Conservation (phyloP, 441 rosid species). For the Adansonia rubrostipa region DNA sequence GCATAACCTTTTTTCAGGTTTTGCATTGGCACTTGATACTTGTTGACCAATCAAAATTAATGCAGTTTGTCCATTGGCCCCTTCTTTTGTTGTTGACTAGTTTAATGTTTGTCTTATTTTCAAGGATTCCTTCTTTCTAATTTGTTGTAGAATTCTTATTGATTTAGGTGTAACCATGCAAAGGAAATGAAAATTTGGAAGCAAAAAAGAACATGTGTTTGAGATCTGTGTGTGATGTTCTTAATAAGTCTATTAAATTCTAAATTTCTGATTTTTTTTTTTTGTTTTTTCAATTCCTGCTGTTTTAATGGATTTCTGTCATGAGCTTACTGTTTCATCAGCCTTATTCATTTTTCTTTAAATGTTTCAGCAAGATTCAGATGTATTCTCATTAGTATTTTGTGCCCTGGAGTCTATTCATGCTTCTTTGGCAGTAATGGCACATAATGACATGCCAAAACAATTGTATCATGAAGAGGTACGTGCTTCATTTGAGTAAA, state of each 20-base stretch:
- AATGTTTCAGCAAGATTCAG: constrained; percentile 77
- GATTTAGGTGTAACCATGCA: constrained; percentile 10
- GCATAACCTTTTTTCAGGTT: background rate
- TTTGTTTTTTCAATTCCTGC: background rate
- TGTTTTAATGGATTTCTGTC: background rate
- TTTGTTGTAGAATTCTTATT: constrained; percentile 1
- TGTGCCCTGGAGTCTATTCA: constrained; percentile 96
- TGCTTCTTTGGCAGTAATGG: constrained; percentile 90
- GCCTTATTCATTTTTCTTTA: background rate
- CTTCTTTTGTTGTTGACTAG: background rate
- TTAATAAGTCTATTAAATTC: background rate
- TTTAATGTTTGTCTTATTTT: background rate
- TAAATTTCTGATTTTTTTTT: constrained; percentile 2
- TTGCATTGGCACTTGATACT: constrained; percentile 5
- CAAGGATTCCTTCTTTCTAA: constrained; percentile 9
- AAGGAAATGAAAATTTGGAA: background rate
- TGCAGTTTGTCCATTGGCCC: background rate
- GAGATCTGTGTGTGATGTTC: background rate
- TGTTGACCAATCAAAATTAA: constrained; percentile 15
- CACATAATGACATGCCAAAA: constrained; percentile 90
- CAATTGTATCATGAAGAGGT: constrained; percentile 99
- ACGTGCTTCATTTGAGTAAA: constrained; percentile 24
- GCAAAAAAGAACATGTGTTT: background rate
- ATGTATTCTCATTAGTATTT: constrained; percentile 60
- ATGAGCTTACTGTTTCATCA: background rate